These are phyloP conservation scores for Incumbomyces delicatus DNA, from an alignment of 2,329 filamentous ascomycete species.

Conservation along the genomic window DNA sequence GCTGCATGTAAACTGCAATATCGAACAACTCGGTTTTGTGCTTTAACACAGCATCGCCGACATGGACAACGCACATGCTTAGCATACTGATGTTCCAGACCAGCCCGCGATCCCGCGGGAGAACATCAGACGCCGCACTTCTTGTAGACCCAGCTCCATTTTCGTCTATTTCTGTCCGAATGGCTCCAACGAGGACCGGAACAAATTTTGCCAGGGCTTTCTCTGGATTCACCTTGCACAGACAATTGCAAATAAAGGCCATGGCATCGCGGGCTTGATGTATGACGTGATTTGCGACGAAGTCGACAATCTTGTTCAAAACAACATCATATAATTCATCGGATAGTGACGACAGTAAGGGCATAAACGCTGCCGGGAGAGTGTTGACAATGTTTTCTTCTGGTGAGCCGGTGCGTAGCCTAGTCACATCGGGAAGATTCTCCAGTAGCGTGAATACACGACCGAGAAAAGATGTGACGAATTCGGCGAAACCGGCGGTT, in stretches of 20 bases:
- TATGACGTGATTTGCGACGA: slow-evolving; percentile 87
- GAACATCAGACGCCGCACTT: slow-evolving; percentile 84
- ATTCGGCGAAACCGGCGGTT: slow-evolving; percentile 87
- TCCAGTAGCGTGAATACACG: slow-evolving; percentile 93
- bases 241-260: slow-evolving; percentile 93
- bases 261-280: slow-evolving; percentile 95
- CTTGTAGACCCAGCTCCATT: slow-evolving; percentile 92
- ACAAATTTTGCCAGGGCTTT: slow-evolving; percentile 87
- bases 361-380: slow-evolving; percentile 79
- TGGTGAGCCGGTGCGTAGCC: slow-evolving; percentile 79
- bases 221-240: slow-evolving; percentile 91
- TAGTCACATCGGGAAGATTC: slow-evolving; percentile 82
- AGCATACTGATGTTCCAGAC: slow-evolving; percentile 97
- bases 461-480: slow-evolving; percentile 78
- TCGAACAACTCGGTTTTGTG: slow-evolving; percentile 84
- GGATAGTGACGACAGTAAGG: slow-evolving; percentile 80
- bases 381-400: slow-evolving; percentile 98
- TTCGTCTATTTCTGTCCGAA: slow-evolving; percentile 92
- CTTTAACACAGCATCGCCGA: slow-evolving; percentile 77
- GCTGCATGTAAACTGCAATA: slow-evolving; percentile 92
- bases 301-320: slow-evolving; percentile 81
- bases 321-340: slow-evolving; percentile 89
- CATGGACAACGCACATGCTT: slow-evolving; percentile 95
- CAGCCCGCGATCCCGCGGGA: slow-evolving; percentile 81
- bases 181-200: slow-evolving; percentile 80